A percentile compares a stretch with the other conserved stretches of the same genome.
Conservation (phyloP, 371 early-diverging fungal species). For the Paraphysoderma sedebokerense region DNA sequence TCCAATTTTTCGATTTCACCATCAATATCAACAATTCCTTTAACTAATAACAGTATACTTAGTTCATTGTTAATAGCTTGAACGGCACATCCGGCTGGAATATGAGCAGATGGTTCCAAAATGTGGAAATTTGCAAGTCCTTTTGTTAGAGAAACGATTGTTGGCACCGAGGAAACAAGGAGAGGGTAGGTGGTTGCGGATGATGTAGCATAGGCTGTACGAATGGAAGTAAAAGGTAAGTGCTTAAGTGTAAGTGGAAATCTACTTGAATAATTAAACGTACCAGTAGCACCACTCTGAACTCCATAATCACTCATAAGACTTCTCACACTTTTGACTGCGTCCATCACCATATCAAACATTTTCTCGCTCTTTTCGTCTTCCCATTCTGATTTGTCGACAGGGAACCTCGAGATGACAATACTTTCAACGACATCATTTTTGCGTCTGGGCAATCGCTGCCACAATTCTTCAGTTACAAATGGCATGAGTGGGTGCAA, state of each 20-base stretch:
- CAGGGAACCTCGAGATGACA: constrained; percentile 20
- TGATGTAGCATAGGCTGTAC: constrained; percentile 8
- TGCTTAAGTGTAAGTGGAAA: no score
- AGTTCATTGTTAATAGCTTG: constrained; percentile 32
- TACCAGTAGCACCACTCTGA: constrained; percentile 23
- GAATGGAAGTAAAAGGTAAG: not conserved
- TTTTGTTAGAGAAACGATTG: constrained; percentile 50
- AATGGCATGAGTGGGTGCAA: constrained; percentile 99
- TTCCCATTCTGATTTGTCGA: constrained; percentile 11
- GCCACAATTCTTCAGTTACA: constrained; percentile 97
- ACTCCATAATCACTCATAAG: constrained; percentile 51
- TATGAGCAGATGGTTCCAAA: constrained; percentile 17
- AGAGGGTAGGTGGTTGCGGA: constrained; percentile 10
- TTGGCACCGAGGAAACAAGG: constrained; percentile 24
- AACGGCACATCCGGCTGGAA: constrained; percentile 60
- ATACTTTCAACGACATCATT: constrained; percentile 13
- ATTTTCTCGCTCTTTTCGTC: constrained; percentile 38
- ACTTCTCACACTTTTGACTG: constrained; percentile 57
- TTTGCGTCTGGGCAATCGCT: constrained; percentile 20
- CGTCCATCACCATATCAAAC: constrained; percentile 60
- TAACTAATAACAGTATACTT: constrained; percentile 43
- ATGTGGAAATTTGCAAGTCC: constrained; percentile 43
- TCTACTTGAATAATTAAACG: no score
- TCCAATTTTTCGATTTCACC: constrained; percentile 53
- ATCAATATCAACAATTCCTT: constrained; percentile 58